A percentile compares a stretch with the other conserved stretches of the same genome.
Conservation (phyloP, 352 stramenopile species). For the Phytophthora palmivora region DNA sequence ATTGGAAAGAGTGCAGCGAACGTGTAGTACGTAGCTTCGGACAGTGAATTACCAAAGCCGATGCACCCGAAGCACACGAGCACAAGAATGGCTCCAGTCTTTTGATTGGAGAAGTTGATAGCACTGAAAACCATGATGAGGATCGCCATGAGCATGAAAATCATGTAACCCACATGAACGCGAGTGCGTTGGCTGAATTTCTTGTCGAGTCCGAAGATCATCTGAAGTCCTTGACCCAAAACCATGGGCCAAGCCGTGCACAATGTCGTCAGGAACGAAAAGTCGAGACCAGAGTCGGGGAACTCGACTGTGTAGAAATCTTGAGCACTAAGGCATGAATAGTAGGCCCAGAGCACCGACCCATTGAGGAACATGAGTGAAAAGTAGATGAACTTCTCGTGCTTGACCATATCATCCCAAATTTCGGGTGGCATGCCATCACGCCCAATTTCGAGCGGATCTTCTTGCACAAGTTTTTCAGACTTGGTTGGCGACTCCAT, state of each 20-base stretch:
- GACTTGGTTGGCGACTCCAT: slow-evolving; percentile 41
- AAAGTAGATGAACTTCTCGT: slow-evolving; percentile 61
- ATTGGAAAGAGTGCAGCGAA: slow-evolving; percentile 62
- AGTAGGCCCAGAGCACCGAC: slow-evolving; percentile 73
- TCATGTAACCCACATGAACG: slow-evolving; percentile 49
- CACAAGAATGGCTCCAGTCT: slow-evolving; percentile 51
- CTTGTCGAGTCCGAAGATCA: slow-evolving; percentile 66
- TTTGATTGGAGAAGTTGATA: slow-evolving; percentile 45
- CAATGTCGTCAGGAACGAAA: slow-evolving; percentile 69
- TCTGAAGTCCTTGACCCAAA: slow-evolving; percentile 53
- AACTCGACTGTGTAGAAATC: slow-evolving; percentile 64
- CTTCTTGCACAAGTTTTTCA: slow-evolving; percentile 45
- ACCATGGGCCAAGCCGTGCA: slow-evolving; percentile 65
- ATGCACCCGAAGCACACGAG: slow-evolving; percentile 56
- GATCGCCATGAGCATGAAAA: slow-evolving; percentile 52
- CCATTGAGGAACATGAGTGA: slow-evolving; percentile 74
- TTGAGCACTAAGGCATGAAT: slow-evolving; percentile 70
- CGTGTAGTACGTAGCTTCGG: slow-evolving; percentile 62
- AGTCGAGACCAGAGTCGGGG: slow-evolving; percentile 51
- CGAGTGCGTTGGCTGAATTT: slow-evolving; percentile 47
- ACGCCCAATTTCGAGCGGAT: slow-evolving; percentile 27
- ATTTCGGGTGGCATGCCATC: slow-evolving; percentile 62
- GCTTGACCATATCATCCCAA: slow-evolving; percentile 57
- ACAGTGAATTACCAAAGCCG: slow-evolving; percentile 59
- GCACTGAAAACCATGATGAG: slow-evolving; percentile 64